These are phyloP conservation scores for Aspergillus haitiensis DNA, from an alignment of 495 filamentous ascomycete species.

Conservation along the genomic window DNA sequence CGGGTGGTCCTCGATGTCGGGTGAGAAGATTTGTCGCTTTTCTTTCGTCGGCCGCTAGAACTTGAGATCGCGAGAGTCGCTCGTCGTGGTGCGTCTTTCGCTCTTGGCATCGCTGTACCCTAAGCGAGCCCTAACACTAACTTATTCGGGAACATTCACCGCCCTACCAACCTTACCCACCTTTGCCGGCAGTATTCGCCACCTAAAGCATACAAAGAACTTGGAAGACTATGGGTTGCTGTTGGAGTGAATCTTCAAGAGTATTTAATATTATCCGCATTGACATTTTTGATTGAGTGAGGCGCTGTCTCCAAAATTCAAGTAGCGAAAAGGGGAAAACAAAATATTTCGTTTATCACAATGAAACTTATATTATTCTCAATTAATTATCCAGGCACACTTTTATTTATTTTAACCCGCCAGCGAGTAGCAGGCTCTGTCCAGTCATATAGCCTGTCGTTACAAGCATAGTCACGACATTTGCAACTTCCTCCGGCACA, in stretches of 20 bases:
- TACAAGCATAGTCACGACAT: conserved; percentile 65
- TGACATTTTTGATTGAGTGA: no score
- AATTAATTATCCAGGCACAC: no score
- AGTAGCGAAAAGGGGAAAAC: neutral
- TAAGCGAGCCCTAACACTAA: conserved; percentile 54
- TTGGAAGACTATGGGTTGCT: no score
- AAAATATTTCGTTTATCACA: no score
- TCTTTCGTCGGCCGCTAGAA: conserved; percentile 44
- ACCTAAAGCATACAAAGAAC: no score
- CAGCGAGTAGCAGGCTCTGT: conserved; percentile 57
- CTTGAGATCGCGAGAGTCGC: conserved; percentile 31
- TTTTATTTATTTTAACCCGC: conserved; percentile 52
- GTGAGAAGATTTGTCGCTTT: conserved; percentile 48
- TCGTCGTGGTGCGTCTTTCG: conserved; percentile 47
- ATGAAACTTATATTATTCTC: no score
- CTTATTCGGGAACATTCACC: conserved; percentile 17
- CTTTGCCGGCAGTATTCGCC: conserved; percentile 22
- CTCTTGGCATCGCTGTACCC: conserved; percentile 45
- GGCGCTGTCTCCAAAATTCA: no score
- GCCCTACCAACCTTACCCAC: neutral
- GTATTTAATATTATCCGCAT: neutral
- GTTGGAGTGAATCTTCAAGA: neutral
- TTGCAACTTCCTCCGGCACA: conserved; percentile 63
- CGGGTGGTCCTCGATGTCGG: conserved; percentile 51
- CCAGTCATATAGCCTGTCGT: conserved; percentile 70